Evolutionary conservation across 352 stramenopile species (phyloP), one percentile per base, ranked within the genome.

Genomic region (Thraustochytrium sp.): DNA sequence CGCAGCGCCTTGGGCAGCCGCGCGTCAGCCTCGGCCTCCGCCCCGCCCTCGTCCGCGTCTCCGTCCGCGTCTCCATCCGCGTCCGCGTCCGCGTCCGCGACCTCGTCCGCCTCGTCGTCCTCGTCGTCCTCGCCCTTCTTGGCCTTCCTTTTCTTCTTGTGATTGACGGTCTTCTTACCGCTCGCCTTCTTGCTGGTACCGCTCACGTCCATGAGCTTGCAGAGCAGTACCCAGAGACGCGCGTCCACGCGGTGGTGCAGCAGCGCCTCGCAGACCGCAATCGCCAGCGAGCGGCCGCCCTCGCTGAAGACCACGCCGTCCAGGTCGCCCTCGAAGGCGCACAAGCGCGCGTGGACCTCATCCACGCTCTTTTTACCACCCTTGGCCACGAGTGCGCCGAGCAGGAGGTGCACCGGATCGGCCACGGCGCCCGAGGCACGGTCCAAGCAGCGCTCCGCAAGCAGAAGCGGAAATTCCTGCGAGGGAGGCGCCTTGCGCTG

Each of bases 401-500:
- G 31, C 11, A 80, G 37, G 3, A 72, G 13, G 38, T 80, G 68
- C 46, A 80, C 44, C 2, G 68, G 68, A 34, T 80, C 68, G 18
- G 42, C 23, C 5, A 80, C n/a, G 51, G 18, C 5, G n/a, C 68
- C 68, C 31, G 42, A n/a, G 11, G 37, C 16, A n/a, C 68, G 48
- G 18, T 80, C 68, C 0, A 61, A 11, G 31, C 68, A 80, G 4
- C 53, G 48, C 37, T 61, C 48, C 37, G 31, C 2, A 21, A 80
- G 29, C 42, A 65, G 13, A 9, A 80, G 11, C 0, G 68, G 68
- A 11, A 80, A 80, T n/a, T n/a, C n/a, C n/a, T n/a, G n/a, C n/a
- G n/a, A n/a, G n/a, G n/a, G n/a, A n/a, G n/a, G n/a, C n/a, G n/a
- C n/a, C n/a, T n/a, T n/a, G n/a, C n/a, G n/a, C n/a, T n/a, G n/a